These are phyloP conservation scores for Suhomyces sp. DNA, from an alignment of 805 yeast species.

Conservation along the genomic window DNA sequence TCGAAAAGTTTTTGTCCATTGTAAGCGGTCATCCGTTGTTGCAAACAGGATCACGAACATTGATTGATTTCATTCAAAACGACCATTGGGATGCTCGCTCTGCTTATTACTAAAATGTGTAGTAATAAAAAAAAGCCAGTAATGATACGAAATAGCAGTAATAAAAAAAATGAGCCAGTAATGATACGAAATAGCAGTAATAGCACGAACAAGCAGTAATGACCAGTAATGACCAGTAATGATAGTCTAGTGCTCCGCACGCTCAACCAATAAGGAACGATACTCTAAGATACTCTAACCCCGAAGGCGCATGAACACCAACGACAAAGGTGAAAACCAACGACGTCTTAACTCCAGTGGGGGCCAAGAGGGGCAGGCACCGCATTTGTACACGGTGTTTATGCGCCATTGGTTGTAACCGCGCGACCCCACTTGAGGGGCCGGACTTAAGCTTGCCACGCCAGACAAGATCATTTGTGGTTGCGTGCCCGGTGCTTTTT, in stretches of 20 bases:
- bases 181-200: background rate
- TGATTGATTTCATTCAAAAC: slow-evolving; percentile 83
- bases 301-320: background rate
- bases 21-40: slow-evolving; percentile 93
- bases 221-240: background rate
- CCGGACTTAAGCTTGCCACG: background rate
- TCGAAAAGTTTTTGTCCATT: slow-evolving; percentile 70
- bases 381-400: background rate
- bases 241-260: background rate
- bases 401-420: background rate
- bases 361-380: background rate
- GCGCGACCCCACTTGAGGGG: background rate
- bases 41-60: slow-evolving; percentile 77
- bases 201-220: no score
- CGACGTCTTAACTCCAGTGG: background rate
- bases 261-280: background rate
- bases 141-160: background rate
- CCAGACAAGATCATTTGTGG: background rate
- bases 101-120: slow-evolving; percentile 13
- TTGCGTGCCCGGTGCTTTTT: background rate
- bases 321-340: background rate
- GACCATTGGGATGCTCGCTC: slow-evolving; percentile 61
- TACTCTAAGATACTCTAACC: background rate
- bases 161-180: no score
- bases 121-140: background rate